phyloP scores from a whole-genome alignment of 257 asterid genomes.

The Anisodus acutangulus region DNA sequence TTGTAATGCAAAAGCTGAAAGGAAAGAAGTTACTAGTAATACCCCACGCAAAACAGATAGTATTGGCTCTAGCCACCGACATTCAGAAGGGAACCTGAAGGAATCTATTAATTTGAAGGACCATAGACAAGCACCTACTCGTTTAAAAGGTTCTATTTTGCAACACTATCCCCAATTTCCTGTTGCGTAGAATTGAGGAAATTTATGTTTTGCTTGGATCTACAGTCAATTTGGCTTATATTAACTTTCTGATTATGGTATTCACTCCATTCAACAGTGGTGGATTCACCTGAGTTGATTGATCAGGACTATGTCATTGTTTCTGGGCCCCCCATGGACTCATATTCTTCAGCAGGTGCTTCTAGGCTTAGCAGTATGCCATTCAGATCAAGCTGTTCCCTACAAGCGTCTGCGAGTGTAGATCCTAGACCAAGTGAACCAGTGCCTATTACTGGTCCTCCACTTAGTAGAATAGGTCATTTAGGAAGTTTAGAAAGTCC shows the following conservation, averaged over 20 bases:
- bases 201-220: constrained; percentile 22
- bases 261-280: constrained; percentile 49
- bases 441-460: constrained; percentile 54
- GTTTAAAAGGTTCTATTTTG: constrained; percentile 54
- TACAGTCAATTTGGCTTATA: constrained; percentile 7
- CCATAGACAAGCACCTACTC: constrained; percentile 45
- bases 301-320: constrained; percentile 88
- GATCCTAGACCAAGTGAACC: constrained; percentile 59
- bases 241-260: constrained; percentile 33
- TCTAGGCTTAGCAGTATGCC: constrained; percentile 55
- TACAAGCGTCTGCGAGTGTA: constrained; percentile 44
- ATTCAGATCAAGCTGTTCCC: constrained; percentile 55
- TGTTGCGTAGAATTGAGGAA: background rate
- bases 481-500: constrained; percentile 55
- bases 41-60: constrained; percentile 45
- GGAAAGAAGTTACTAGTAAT: constrained; percentile 46
- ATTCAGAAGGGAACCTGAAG: constrained; percentile 59
- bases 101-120: constrained; percentile 54
- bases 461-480: constrained; percentile 47
- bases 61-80: constrained; percentile 39
- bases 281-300: constrained; percentile 70
- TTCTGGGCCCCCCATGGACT: constrained; percentile 65
- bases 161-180: constrained; percentile 18
- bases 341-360: constrained; percentile 59
- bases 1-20: constrained; percentile 55